A percentile compares a stretch with the other conserved stretches of the same genome.
phyloP scores from a whole-genome alignment of 805 yeast genomes.

The Candida patagonica region DNA sequence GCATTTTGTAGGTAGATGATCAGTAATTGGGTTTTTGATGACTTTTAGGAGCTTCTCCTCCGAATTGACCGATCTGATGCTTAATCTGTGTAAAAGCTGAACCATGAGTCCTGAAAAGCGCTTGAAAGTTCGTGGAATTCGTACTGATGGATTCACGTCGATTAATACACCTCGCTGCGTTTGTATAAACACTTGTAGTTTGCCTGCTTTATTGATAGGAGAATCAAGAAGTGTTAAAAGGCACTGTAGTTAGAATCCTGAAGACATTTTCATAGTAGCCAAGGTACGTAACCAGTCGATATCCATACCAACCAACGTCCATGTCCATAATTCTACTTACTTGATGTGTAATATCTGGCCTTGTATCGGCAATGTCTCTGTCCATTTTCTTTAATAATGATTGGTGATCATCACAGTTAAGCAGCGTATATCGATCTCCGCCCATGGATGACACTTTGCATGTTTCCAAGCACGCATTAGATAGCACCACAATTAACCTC shows the following conservation, averaged over 20 bases:
- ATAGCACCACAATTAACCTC: conserved; percentile 85
- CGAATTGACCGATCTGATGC: conserved; percentile 89
- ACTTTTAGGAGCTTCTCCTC: conserved; percentile 91
- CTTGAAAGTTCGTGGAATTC: conserved; percentile 97
- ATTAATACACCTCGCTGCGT: conserved; percentile 91
- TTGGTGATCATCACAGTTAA: conserved; percentile 98
- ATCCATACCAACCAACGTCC: no score
- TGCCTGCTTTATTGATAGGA: conserved; percentile 97
- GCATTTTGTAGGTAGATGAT: conserved; percentile 93
- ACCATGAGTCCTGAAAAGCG: conserved; percentile 98
- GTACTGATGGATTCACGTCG: conserved; percentile 92
- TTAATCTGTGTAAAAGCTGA: conserved; percentile 82
- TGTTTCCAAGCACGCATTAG: conserved; percentile 93
- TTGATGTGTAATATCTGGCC: conserved; percentile 98
- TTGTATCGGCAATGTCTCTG: conserved; percentile 92
- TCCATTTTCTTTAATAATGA: conserved; percentile 92
- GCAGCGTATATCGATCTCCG: conserved; percentile 84
- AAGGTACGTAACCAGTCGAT: no score
- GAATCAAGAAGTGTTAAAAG: conserved; percentile 86
- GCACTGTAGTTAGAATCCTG: conserved; percentile 44
- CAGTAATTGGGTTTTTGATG: conserved; percentile 94
- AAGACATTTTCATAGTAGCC: no score
- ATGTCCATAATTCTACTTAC: no score
- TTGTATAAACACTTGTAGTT: conserved; percentile 89
- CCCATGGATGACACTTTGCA: conserved; percentile 78